A percentile compares a stretch with the other conserved stretches of the same genome.
phyloP scores from a whole-genome alignment of 129 eudicot species.

The Cynara cardunculus region DNA sequence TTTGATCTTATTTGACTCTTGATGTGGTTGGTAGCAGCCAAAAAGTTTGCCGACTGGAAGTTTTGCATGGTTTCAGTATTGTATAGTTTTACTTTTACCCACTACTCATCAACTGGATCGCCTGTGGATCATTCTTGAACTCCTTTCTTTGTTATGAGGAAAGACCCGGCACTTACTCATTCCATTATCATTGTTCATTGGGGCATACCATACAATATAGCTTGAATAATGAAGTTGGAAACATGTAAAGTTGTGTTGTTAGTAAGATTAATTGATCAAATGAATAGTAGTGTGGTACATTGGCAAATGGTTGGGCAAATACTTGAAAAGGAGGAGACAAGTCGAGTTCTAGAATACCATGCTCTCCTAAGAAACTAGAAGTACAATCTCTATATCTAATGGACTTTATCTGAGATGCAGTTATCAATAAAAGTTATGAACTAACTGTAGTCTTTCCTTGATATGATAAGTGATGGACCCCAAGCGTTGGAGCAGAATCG shows the following conservation, averaged over 20 bases:
- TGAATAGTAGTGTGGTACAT: too few species aligned
- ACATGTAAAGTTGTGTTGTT: not conserved
- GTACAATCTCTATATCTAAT: not conserved
- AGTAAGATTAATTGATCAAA: not conserved
- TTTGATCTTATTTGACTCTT: constrained; percentile 4
- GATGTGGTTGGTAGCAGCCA: not conserved
- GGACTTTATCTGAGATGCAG: not conserved
- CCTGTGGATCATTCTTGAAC: not conserved
- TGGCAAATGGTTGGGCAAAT: not conserved
- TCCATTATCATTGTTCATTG: not conserved
- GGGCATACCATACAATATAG: not conserved
- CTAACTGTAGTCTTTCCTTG: too few species aligned
- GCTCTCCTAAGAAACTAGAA: too few species aligned
- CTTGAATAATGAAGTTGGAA: not conserved
- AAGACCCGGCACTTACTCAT: not conserved
- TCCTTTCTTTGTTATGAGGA: not conserved
- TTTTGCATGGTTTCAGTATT: not conserved
- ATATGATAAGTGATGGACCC: not conserved
- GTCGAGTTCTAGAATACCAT: not conserved
- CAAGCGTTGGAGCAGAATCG: not conserved
- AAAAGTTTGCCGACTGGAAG: not conserved
- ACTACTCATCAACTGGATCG: not conserved
- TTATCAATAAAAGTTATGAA: too few species aligned
- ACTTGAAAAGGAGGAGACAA: not conserved
- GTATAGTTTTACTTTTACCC: not conserved